Evolutionary conservation across 2,329 filamentous ascomycete genomes (phyloP).

Genomic region (Diplodia intermedia): DNA sequence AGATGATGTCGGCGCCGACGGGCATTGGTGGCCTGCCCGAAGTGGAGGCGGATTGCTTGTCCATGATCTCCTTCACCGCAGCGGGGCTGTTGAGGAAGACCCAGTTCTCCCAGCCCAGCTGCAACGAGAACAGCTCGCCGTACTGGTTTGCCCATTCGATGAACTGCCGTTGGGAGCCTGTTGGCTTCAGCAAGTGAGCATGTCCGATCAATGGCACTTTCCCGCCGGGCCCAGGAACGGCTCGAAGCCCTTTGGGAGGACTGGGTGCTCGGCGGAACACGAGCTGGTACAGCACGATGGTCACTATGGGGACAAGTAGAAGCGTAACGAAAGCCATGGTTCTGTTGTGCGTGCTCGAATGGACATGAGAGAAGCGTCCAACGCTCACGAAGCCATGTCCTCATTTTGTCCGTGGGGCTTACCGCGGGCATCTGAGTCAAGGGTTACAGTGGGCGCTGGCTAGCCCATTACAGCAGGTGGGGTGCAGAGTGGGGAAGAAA

Average conservation of each 20-base stretch:
- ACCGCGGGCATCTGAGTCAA: neutral
- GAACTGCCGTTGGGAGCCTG: slow-evolving; percentile 43
- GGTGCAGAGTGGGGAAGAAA: neutral
- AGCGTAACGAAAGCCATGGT: slow-evolving; percentile 6
- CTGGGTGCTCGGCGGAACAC: neutral
- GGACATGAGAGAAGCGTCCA: neutral
- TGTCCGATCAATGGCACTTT: slow-evolving; percentile 41
- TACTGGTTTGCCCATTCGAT: slow-evolving; percentile 51
- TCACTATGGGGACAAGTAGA: neutral
- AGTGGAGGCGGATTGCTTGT: slow-evolving; percentile 49
- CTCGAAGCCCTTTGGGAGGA: slow-evolving; percentile 32
- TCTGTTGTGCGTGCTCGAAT: neutral
- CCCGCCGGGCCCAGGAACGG: slow-evolving; percentile 40
- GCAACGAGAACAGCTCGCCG: slow-evolving; percentile 55
- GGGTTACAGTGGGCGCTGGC: neutral
- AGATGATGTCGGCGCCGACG: slow-evolving; percentile 50
- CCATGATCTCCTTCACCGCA: slow-evolving; percentile 55
- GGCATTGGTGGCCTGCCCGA: slow-evolving; percentile 49
- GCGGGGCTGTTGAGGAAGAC: slow-evolving; percentile 54
- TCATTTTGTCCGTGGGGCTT: neutral
- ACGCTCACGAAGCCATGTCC: neutral
- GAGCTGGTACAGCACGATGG: neutral
- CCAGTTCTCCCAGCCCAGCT: slow-evolving; percentile 56
- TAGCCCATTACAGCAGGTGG: neutral
- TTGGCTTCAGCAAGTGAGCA: slow-evolving; percentile 40